Conservation (phyloP, 2,329 filamentous ascomycete species). For the Akanthomyces muscarius region DNA sequence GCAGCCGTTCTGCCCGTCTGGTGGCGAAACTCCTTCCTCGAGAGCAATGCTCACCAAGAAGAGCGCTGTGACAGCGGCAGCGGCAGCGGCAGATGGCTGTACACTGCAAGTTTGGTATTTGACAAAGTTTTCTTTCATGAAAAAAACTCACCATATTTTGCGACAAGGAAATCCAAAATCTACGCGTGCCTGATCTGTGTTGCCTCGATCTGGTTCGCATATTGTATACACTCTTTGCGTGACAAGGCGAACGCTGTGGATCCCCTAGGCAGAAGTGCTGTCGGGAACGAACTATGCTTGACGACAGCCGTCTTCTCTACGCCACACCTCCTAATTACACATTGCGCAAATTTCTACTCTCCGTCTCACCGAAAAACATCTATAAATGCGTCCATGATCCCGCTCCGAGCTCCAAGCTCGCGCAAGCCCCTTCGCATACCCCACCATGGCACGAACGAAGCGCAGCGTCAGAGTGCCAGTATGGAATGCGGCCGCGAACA, state of each 20-base stretch:
- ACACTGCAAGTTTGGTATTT: not conserved
- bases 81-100: not conserved
- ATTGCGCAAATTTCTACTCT: not conserved
- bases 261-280: constrained; percentile 16
- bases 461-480: not conserved
- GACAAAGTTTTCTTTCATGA: not conserved
- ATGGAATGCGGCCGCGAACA: not conserved
- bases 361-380: not conserved
- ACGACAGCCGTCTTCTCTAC: not conserved
- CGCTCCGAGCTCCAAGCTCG: not conserved
- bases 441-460: constrained; percentile 1
- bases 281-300: not conserved
- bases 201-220: constrained; percentile 15
- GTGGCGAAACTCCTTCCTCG: not conserved
- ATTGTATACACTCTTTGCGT: not conserved
- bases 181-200: not conserved
- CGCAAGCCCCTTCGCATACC: not conserved
- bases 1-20: not conserved
- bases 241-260: constrained; percentile 10
- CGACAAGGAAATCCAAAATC: not conserved
- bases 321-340: too few species aligned
- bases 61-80: not conserved
- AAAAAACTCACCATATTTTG: too few species aligned
- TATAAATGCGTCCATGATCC: constrained; percentile 6
- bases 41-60: not conserved